Percentiles rank a stretch among this genome's conserved stretches.
These are phyloP conservation scores for Phyllostachys edulis DNA, from an alignment of 176 grass and related monocot genomes.

Conservation along the genomic window DNA sequence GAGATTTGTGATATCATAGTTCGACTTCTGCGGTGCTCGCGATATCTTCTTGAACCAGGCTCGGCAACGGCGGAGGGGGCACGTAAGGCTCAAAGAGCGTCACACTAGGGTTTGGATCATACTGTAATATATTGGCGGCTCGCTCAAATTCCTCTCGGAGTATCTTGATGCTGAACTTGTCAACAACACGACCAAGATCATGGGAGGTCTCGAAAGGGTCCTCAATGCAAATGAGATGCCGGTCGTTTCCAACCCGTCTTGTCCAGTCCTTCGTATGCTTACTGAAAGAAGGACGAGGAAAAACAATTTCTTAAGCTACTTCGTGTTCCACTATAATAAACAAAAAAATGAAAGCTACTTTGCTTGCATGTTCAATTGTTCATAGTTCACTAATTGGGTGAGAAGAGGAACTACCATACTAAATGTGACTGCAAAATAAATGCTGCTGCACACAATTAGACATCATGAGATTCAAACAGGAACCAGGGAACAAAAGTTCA, in stretches of 20 bases:
- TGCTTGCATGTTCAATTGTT: conserved; percentile 10
- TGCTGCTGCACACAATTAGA: not conserved
- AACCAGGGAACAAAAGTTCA: not conserved
- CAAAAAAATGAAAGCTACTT: not conserved
- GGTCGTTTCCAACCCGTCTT: conserved; percentile 82
- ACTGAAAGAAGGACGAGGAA: conserved; percentile 43
- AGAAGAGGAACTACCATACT: conserved; percentile 1
- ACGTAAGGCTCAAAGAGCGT: conserved; percentile 73
- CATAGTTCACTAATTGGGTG: conserved; percentile 1
- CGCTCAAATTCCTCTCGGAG: conserved; percentile 92
- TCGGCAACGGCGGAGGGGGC: conserved; percentile 24
- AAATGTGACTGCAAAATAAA: conserved; percentile 8
- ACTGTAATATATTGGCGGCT: conserved; percentile 84
- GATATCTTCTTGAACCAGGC: conserved; percentile 14
- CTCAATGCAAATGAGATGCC: conserved; percentile 98
- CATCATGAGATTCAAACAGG: conserved; percentile 1
- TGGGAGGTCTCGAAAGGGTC: conserved; percentile 87
- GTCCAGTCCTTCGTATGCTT: conserved; percentile 92
- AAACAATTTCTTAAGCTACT: conserved; percentile 12
- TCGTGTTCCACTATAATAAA: conserved; percentile 11
- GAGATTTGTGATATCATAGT: not conserved
- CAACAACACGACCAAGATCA: conserved; percentile 90
- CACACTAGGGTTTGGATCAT: conserved; percentile 56
- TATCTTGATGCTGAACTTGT: conserved; percentile 79
- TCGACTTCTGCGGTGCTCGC: not conserved